Evolutionary conservation across 345 rosid species (phyloP).

Genomic region (Melaleuca quinquenervia): DNA sequence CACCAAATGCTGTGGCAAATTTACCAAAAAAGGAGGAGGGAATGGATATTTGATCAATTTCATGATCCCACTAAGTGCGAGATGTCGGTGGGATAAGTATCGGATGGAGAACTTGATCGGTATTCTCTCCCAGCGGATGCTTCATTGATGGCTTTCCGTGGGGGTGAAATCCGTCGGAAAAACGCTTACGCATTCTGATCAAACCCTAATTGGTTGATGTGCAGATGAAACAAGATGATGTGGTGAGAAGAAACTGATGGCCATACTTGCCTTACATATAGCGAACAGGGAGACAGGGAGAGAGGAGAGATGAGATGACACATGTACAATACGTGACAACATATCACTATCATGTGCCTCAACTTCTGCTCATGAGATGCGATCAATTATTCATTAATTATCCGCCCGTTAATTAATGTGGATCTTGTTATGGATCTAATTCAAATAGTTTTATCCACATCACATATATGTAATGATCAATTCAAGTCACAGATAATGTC

Average conservation of each 20-base stretch:
- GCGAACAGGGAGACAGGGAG: neutral
- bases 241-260: neutral
- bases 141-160: constrained; percentile 12
- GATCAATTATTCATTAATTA: neutral
- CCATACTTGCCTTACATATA: neutral
- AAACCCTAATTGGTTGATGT: neutral
- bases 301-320: neutral
- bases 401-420: neutral
- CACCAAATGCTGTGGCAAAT: neutral
- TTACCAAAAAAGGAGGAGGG: neutral
- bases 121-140: constrained; percentile 10
- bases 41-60: no score
- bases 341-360: neutral
- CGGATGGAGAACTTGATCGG: constrained; percentile 1
- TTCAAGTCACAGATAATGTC: neutral
- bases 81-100: constrained; percentile 13
- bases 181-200: constrained; percentile 8
- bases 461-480: neutral
- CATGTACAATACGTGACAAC: neutral
- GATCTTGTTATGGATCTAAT: neutral
- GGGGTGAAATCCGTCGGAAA: constrained; percentile 39
- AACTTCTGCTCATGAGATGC: neutral
- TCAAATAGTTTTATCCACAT: neutral
- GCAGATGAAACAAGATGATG: neutral
- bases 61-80: constrained; percentile 4